These are phyloP conservation scores for Elsinoe necatrix DNA, from an alignment of 2,329 filamentous ascomycete species.

Conservation along the genomic window DNA sequence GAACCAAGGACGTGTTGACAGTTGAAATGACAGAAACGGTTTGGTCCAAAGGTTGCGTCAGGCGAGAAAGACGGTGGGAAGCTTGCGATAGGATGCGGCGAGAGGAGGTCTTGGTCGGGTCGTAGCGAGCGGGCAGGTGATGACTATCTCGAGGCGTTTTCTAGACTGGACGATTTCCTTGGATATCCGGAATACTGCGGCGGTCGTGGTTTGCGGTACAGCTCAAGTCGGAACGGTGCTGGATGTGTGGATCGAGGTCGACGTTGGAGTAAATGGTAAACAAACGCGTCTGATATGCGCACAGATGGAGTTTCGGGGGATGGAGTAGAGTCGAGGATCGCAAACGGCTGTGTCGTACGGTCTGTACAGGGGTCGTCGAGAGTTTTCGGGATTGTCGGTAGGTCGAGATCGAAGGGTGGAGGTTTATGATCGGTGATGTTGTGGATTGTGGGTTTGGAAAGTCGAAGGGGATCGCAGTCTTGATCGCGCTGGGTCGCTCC, in stretches of 20 bases:
- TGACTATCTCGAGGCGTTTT: slow-evolving; percentile 13
- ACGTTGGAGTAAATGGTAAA: slow-evolving; percentile 9
- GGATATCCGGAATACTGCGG: neutral
- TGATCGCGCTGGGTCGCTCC: slow-evolving; percentile 8
- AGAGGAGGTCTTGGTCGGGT: neutral
- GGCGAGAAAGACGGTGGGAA: neutral
- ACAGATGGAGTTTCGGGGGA: slow-evolving; percentile 10
- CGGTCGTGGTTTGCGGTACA: neutral
- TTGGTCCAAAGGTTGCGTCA: neutral
- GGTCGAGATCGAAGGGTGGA: neutral
- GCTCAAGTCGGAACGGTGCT: neutral
- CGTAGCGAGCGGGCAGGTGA: neutral
- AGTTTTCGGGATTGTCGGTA: neutral
- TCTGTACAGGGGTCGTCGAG: neutral
- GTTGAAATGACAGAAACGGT: neutral
- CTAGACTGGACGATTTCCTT: slow-evolving; percentile 3
- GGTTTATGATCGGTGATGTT: slow-evolving; percentile 6
- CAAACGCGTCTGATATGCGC: slow-evolving; percentile 12
- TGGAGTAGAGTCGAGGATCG: slow-evolving; percentile 8
- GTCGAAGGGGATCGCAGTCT: slow-evolving; percentile 1
- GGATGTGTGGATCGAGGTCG: neutral
- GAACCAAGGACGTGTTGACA: neutral
- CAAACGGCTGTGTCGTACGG: neutral
- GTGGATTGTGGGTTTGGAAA: neutral
- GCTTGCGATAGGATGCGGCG: neutral